Evolutionary conservation across 148 eudicot species (phyloP), one percentile per base, ranked within the genome.

Genomic region (Simmondsia chinensis): DNA sequence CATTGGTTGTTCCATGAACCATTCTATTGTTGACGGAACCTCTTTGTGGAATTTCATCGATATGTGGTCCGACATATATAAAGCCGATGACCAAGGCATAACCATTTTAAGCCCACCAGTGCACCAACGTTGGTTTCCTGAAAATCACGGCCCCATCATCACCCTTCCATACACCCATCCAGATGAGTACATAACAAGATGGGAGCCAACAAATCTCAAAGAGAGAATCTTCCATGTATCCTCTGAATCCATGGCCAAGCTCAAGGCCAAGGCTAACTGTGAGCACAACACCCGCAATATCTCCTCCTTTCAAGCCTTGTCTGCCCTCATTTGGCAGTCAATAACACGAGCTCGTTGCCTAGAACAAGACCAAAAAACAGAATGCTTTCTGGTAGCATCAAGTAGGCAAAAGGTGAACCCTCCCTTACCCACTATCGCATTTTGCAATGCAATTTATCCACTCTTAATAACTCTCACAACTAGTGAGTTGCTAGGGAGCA

Each of bases 21-120:
- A 64, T 50, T 33, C 18, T 1, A 14, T 51, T 20, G 69, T 38
- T 0, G 75, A 70, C 24, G 75, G 65, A 0, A 25, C 61, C 2
- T 53, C 75, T 2, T 64, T 32, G 17, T 70, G 70, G 65, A 37
- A 43, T 13, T 64, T 70, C 41, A 57, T 64, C 38, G 54, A 54
- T 4, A 22, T 53, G 4, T 43, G 44, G 40, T 50, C 70, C 1
- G 60, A 63, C 4, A 41, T 63, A 2, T 58, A 27, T 40, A 52
- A 37, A 42, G 52, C 33, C 15, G 21, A 2, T 13, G 20, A 7
- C 34, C 33, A 23, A 27, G 11, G 32, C 31, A 36, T 16, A 20
- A 45, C 34, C 17, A 33, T 59, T 33, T 36, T 30, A 8, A 44
- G 46, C 25, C 18, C 56, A 7, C 39, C 43, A 8, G 35, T 20